These are phyloP conservation scores for Xylaria sp. DNA, from an alignment of 2,329 filamentous ascomycete genomes.

Conservation along the genomic window DNA sequence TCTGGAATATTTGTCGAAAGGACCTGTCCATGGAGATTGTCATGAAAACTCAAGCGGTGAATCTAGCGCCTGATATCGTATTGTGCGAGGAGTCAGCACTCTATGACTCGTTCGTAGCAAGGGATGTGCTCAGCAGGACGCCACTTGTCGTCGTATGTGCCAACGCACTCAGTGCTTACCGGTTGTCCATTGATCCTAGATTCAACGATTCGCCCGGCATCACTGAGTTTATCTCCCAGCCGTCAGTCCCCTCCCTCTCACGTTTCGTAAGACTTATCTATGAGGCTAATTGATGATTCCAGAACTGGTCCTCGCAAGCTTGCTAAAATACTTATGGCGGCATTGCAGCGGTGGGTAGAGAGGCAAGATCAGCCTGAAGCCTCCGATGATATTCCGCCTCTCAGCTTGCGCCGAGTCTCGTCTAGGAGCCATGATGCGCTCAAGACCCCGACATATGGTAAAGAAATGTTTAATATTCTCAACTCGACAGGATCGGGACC, in stretches of 20 bases:
- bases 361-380: constrained; percentile 14
- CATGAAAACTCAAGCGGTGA: constrained; percentile 13
- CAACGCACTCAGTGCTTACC: constrained; percentile 49
- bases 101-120: constrained; percentile 23
- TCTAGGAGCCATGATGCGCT: neutral
- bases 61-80: constrained; percentile 41
- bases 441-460: neutral
- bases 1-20: constrained; percentile 29
- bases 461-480: constrained; percentile 3
- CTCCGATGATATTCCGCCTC: constrained; percentile 5
- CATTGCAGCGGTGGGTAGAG: constrained; percentile 32
- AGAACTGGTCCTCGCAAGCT: constrained; percentile 54
- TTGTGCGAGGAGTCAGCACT: constrained; percentile 41
- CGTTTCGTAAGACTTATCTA: neutral
- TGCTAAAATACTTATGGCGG: constrained; percentile 47
- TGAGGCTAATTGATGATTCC: neutral
- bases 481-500: constrained; percentile 2
- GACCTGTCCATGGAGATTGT: constrained; percentile 33
- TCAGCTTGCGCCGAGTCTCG: constrained; percentile 6
- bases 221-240: constrained; percentile 54
- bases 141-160: constrained; percentile 50
- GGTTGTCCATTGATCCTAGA: constrained; percentile 30
- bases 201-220: constrained; percentile 39
- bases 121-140: constrained; percentile 35
- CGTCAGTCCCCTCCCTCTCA: constrained; percentile 44